Evolutionary conservation across 352 stramenopile genomes (phyloP).

Genomic region (Saprolegnia diclina): DNA sequence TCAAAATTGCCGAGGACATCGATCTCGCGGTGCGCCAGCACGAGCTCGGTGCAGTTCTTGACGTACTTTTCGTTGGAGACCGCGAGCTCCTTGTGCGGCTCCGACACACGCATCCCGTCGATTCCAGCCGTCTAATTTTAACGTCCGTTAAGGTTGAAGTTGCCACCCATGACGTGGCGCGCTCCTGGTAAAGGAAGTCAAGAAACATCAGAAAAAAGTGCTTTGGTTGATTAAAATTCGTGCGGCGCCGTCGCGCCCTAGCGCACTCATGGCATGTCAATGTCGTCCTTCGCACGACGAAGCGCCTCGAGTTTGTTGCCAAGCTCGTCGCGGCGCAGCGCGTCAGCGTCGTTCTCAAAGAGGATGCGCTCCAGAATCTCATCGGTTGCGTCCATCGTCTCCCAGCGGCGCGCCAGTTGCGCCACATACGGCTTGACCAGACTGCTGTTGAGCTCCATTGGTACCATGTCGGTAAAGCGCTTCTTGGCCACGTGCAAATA

Average conservation of each 20-base stretch:
- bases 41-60: conserved; percentile 84
- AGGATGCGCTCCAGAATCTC: neutral
- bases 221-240: neutral
- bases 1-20: conserved; percentile 79
- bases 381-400: neutral
- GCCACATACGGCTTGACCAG: neutral
- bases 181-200: neutral
- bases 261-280: neutral
- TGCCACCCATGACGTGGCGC: neutral
- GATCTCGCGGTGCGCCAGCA: conserved; percentile 72
- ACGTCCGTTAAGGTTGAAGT: neutral
- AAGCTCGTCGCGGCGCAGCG: neutral
- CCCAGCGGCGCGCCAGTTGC: neutral
- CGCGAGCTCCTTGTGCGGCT: conserved; percentile 73
- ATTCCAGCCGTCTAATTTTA: neutral
- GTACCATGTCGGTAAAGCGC: conserved; percentile 37
- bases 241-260: too few species aligned
- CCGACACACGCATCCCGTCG: conserved; percentile 31
- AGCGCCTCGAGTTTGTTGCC: neutral
- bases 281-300: neutral
- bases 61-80: conserved; percentile 89
- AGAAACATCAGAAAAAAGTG: neutral
- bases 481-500: conserved; percentile 36
- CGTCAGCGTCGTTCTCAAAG: neutral
- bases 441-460: conserved; percentile 35